phyloP scores from a whole-genome alignment of 2,329 filamentous ascomycete species.

The Paracoccidioides brasiliensis region DNA sequence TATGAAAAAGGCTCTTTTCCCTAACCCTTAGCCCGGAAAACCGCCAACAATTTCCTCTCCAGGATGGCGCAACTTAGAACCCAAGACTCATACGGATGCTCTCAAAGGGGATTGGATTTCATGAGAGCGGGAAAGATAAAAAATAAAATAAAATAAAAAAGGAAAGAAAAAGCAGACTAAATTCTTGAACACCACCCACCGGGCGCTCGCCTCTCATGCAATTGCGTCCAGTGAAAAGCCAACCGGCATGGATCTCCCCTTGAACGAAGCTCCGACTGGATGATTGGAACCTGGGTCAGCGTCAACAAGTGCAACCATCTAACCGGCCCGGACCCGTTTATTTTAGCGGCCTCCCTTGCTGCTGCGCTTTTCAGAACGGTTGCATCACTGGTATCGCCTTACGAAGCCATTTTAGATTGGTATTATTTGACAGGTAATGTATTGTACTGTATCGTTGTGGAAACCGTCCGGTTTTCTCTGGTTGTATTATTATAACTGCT shows the following conservation, averaged over 20 bases:
- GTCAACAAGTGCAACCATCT: neutral
- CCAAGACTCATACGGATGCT: neutral
- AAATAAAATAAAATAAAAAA: neutral
- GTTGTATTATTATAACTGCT: neutral
- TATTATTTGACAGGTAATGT: neutral
- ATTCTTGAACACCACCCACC: neutral
- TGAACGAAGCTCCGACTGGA: neutral
- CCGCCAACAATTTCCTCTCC: neutral
- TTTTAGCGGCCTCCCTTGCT: neutral
- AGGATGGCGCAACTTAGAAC: neutral
- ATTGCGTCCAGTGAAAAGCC: neutral
- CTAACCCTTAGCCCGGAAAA: neutral
- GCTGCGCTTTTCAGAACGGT: neutral
- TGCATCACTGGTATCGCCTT: neutral
- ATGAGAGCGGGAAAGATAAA: neutral
- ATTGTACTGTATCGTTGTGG: neutral
- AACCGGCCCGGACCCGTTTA: slow-evolving; percentile 4
- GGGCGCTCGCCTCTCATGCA: neutral
- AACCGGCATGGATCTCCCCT: slow-evolving; percentile 1
- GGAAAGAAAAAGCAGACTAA: neutral
- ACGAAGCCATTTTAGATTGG: neutral
- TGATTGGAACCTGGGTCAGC: neutral
- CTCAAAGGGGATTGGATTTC: neutral
- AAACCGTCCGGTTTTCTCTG: neutral
- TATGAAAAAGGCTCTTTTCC: neutral